Base-by-base conservation (phyloP, 768 basidiomycete genomes). In the Serendipita sp. region DNA sequence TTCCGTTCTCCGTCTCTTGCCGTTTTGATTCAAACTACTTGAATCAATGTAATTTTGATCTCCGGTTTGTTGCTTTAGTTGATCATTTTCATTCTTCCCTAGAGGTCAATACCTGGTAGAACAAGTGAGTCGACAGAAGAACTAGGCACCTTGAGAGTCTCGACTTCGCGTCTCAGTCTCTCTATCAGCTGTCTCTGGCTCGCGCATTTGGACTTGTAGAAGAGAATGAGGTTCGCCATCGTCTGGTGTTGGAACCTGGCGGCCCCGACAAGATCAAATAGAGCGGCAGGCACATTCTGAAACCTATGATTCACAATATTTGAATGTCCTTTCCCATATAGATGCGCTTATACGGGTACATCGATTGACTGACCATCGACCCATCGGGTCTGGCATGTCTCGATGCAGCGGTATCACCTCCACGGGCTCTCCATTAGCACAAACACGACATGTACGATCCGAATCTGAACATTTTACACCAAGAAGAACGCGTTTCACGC, bases 181-280 rank as follows among this genome's bases (percentile, higher is more conserved):
- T 85, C 82, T 16, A 85, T 75, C 10, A 81, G 67, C 3, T 71
- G 72, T 5, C 81, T 78, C 63, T 82, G 81, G 68, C 87, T 83
- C 37, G 80, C 72, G 68, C 80, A 79, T 67, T 83, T 81, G 10
- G 75, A 71, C 67, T 81, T 83, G 70, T 85, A 86, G 67, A 81
- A 80, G 48, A 82, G 79, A 47, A 89, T 79, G 66, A 89, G 82
- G 35, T 80, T 77, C 3, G 83, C 83, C 74, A 91, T 80, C 10
- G 82, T 81, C 68, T 88, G 86, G 74, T 87, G 83, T 73, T 92
- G 89, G 69, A 89, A 89, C 88, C 91, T 60, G 56, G 28, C 16
- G 4, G 56, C 56, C 13, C 56, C 56, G 30, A 45, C n/a, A 16
- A 63, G 11, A 37, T 60, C 56, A 32, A 60, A 35, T 8, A 60